These are phyloP conservation scores for Wickerhamomyces ciferrii DNA, from an alignment of 805 yeast species.

Conservation along the genomic window DNA sequence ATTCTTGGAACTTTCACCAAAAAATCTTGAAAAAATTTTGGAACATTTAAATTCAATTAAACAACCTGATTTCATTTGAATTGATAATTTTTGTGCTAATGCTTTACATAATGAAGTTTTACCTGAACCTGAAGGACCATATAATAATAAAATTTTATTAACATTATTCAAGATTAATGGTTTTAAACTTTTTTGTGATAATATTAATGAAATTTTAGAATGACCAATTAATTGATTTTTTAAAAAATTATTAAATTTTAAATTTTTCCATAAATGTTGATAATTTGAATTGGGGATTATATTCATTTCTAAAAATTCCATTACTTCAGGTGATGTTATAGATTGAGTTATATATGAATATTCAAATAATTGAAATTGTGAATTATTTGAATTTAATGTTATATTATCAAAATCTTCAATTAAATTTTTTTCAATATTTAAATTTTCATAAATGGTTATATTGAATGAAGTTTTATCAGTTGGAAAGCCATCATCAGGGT, in stretches of 20 bases:
- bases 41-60: conserved; percentile 39
- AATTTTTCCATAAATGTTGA: conserved; percentile 30
- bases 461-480: background rate
- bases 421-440: background rate
- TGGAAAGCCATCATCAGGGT: background rate
- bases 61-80: conserved; percentile 22
- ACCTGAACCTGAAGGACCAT: conserved; percentile 46
- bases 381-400: conserved; percentile 14
- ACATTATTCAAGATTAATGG: no score
- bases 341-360: conserved; percentile 9
- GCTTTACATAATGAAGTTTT: conserved; percentile 38
- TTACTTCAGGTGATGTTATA: conserved; percentile 15
- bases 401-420: conserved; percentile 26
- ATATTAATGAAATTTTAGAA: conserved; percentile 27
- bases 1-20: conserved; percentile 41
- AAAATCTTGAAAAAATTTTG: conserved; percentile 38
- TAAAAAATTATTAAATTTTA: conserved; percentile 25
- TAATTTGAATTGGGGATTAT: conserved; percentile 24
- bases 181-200: no score
- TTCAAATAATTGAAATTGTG: background rate
- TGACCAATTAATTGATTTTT: conserved; percentile 27
- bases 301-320: conserved; percentile 6
- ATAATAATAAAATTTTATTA: conserved; percentile 22
- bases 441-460: background rate
- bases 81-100: conserved; percentile 33